These are phyloP conservation scores for Aureobasidium sp. DNA, from an alignment of 2,329 filamentous ascomycete genomes.

Conservation along the genomic window DNA sequence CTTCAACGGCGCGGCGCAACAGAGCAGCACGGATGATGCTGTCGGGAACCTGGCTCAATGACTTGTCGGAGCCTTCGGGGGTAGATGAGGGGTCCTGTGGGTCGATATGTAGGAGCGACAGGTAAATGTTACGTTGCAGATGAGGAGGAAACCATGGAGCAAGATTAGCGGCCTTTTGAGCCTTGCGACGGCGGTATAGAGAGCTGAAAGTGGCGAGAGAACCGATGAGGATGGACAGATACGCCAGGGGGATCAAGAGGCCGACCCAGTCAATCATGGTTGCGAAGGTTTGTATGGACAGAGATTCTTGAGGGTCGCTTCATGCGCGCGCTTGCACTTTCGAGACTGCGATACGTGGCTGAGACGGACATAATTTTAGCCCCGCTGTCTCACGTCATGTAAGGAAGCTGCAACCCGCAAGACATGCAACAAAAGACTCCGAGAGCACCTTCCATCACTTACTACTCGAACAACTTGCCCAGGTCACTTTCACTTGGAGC, in stretches of 20 bases:
- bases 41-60: constrained; percentile 60
- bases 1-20: constrained; percentile 79
- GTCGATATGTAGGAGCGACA: constrained; percentile 78
- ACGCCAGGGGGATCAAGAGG: constrained; percentile 79
- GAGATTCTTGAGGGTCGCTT: background rate
- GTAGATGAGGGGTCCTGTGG: constrained; percentile 28
- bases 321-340: background rate
- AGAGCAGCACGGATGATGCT: constrained; percentile 81
- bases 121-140: constrained; percentile 87
- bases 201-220: constrained; percentile 87
- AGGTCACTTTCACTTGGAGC: background rate
- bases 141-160: constrained; percentile 92
- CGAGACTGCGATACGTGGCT: background rate
- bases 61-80: constrained; percentile 57
- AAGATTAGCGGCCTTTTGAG: constrained; percentile 67
- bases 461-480: background rate
- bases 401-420: constrained; percentile 1
- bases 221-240: constrained; percentile 77
- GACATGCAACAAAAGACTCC: background rate
- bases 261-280: constrained; percentile 67
- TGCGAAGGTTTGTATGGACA: constrained; percentile 19
- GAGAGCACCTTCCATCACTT: background rate
- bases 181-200: constrained; percentile 88
- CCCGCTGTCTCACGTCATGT: background rate
- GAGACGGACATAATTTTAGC: background rate